phyloP scores from a whole-genome alignment of 306 rosid genomes.

The Prunus mume region DNA sequence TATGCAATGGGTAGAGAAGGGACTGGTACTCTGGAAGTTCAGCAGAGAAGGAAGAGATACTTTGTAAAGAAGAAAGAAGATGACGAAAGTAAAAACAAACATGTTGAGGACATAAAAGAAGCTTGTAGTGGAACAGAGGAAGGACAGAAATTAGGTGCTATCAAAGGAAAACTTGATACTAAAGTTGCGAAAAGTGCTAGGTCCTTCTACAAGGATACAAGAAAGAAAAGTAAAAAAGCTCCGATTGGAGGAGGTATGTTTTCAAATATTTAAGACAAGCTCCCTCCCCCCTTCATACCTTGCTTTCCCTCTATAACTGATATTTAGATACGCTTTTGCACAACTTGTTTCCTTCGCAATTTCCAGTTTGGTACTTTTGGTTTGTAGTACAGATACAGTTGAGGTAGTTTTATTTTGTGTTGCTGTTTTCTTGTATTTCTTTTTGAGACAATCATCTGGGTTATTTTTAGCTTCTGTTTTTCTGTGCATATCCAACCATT shows the following conservation, averaged over 20 bases:
- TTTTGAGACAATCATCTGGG: not conserved
- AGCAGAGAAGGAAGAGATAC: constrained; percentile 45
- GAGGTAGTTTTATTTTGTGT: not conserved
- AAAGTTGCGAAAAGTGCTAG: constrained; percentile 47
- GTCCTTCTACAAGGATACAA: constrained; percentile 49
- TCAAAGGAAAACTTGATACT: constrained; percentile 47
- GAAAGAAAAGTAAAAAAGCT: constrained; percentile 61
- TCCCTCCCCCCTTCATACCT: constrained; percentile 4
- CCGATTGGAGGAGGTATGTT: constrained; percentile 53
- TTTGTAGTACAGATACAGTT: not conserved
- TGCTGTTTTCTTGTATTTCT: not conserved
- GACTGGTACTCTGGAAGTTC: constrained; percentile 39
- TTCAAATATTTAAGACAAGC: constrained; percentile 12
- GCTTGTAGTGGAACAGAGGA: constrained; percentile 79
- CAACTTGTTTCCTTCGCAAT: not conserved
- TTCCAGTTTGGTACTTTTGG: not conserved
- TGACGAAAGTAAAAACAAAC: constrained; percentile 42
- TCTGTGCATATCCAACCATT: not conserved
- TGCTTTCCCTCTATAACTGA: constrained; percentile 23
- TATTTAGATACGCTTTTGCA: not conserved
- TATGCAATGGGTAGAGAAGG: constrained; percentile 37
- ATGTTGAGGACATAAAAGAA: constrained; percentile 68
- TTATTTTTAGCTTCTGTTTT: not conserved
- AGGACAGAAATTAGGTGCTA: constrained; percentile 44
- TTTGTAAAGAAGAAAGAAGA: constrained; percentile 45